Evolutionary conservation across 306 rosid species (phyloP), one percentile per base, ranked within the genome.

Genomic region (Vicia villosa): DNA sequence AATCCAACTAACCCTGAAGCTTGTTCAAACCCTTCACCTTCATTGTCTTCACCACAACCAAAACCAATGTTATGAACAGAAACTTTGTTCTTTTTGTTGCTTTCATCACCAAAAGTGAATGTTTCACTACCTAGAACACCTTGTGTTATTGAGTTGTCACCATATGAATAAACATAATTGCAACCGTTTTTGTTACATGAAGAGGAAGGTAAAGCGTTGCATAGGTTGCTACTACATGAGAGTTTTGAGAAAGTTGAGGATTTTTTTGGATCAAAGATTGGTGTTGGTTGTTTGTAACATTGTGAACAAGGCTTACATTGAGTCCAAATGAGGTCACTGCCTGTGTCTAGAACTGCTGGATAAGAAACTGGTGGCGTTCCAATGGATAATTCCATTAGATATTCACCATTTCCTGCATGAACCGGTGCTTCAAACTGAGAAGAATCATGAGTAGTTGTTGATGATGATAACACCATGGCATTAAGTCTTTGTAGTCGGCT

Each of bases 311-410:
- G 98, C 68, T 73, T 51, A 77, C 97, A 93, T 34, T 93, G 97
- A 10, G 97, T 93, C 98, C 98, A 93, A 0, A 90, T 81, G 4
- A 93, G 85, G 34, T 93, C 98, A 15, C 98, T 93, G 5, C 98
- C 98, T 0, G 98, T 90, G 71, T 93, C 98, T 58, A 93, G 51
- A 7, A 93, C 87, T 0, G 91, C 97, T 1, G 91, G 81, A 76
- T 81, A 90, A 14, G 78, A 12, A 42, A 11, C 16, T 0, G 97
- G 85, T 7, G 98, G 98, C 0, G 90, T 79, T 3, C 98, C 98
- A 3, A 93, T 85, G 0, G 96, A 67, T 4, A 93, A 59, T 52
- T 78, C 75, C 90, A 88, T 79, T 32, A 93, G 61, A 32, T 86
- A 93, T 78, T 89, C 98, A 0, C 98, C 98, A 0, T 71, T 75